A percentile compares a stretch with the other conserved stretches of the same genome.
Conservation (phyloP, 2,329 filamentous ascomycete genomes). For the Pyricularia pennisetigena region DNA sequence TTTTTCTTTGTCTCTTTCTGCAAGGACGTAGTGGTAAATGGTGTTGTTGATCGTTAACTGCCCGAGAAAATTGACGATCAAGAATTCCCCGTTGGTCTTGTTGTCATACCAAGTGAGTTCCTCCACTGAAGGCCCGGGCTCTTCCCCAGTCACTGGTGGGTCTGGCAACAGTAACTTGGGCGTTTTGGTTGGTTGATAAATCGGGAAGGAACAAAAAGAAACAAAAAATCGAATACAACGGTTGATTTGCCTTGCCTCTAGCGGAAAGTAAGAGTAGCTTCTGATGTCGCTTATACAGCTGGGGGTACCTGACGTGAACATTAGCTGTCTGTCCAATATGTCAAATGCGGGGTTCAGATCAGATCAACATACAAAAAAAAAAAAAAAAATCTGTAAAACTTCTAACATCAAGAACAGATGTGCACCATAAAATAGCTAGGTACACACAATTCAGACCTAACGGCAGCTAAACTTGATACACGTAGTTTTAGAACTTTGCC, state of each 20-base stretch:
- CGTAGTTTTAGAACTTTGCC: not conserved
- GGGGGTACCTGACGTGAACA: not conserved
- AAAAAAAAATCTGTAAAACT: not conserved
- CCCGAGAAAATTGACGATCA: not conserved
- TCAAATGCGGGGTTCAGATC: not conserved
- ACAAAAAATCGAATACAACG: not conserved
- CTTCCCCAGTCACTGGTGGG: not conserved
- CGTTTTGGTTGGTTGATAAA: not conserved
- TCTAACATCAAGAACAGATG: not conserved
- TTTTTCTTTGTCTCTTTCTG: not conserved
- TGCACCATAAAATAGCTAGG: not conserved
- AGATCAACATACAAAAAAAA: not conserved
- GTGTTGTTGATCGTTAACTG: not conserved
- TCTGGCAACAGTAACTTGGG: not conserved
- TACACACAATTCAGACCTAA: not conserved
- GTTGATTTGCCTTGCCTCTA: not conserved
- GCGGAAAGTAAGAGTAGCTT: not conserved
- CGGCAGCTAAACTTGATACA: not conserved
- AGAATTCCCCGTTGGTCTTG: not conserved
- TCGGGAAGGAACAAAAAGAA: not conserved
- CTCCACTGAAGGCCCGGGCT: not conserved
- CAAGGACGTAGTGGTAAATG: not conserved
- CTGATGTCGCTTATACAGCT: not conserved
- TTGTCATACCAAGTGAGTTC: not conserved
- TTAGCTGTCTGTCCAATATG: not conserved